Evolutionary conservation across 1,284 basidiomycete species (phyloP), one percentile per base, ranked within the genome.

Genomic region (Mixia osmundae): DNA sequence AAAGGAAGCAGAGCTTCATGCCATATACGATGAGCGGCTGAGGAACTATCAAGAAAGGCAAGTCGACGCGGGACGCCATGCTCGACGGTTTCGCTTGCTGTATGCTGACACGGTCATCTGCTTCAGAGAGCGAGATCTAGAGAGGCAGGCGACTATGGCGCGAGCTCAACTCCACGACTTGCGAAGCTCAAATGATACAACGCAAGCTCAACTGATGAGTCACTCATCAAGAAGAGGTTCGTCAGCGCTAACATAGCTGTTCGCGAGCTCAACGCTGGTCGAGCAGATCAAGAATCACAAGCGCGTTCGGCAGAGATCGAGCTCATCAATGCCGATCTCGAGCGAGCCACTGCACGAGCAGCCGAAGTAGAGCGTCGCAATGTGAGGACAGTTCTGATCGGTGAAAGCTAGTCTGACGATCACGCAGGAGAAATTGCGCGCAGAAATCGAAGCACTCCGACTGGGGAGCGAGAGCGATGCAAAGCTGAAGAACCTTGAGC

Each of bases 1-100:
- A 54, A 87, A 91, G 57, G 82, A 91, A 61, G 83, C 80, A 40
- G 87, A 94, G 58, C 63, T 94, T 9, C 80, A 87, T 46, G 89
- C 89, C 14, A 83, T 79, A 5, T 94, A 91, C 49, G 87, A 95
- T 49, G 89, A 97, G 60, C 73, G 76, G 48, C 66, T 95, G 54
- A 66, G 77, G 39, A 95, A 95, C 55, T 89, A 89, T 47, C 79
- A 87, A 54, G 83, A 91, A 51, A 67, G 83, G 79, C 82, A 44
- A 29, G n/a, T n/a, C n/a, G n/a, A n/a, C n/a, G n/a, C n/a, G n/a
- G n/a, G n/a, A n/a, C n/a, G 56, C 48, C n/a, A 25, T 10, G 20
- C 15, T 24, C 5, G 29, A 8, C 3, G 25, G 21, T 3, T 4
- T 2, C 16, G 3, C 7, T 4, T n/a, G 36, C 11, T 34, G 15